Evolutionary conservation across 768 basidiomycete species (phyloP), one percentile per base, ranked within the genome.

Genomic region (Heimioporus sp.): DNA sequence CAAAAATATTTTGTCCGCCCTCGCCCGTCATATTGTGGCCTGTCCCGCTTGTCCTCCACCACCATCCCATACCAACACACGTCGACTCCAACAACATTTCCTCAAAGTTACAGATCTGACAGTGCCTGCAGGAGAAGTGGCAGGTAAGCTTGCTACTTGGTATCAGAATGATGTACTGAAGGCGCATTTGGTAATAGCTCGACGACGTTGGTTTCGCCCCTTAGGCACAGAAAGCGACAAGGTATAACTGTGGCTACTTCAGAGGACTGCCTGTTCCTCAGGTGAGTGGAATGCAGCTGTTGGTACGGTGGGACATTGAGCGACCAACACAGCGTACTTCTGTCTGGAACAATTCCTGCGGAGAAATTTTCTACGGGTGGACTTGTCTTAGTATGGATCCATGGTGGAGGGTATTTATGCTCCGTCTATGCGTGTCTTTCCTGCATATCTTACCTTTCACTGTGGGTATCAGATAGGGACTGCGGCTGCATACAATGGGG

Each of bases 301-400:
- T 28, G 24, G 12, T 35, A 8, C 2, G 16, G 21, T 13, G 7
- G 1, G 24, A 28, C 24, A 4, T 28, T 28, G 24, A 1, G 28
- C 24, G 15, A 4, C 13, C 11, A 38, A 13, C 16, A 10, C 5
- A 61, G 60, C 7, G 60, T 55, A 10, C 55, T 55, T 41, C 24
- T 55, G 0, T 51, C 60, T 0, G 60, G 60, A 38, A 40, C 10
- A 16, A 50, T 55, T 0, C 32, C 48, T 13, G 10, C 21, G 20
- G 31, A 52, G 15, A 43, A 55, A 6, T 10, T 43, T n/a, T 19
- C 43, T 8, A 15, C 30, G 1, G 46, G 47, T 1, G 51, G 50
- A 17, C 54, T 68, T 5, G 72, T 72, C 9, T 41, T 73, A 19
- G 61, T 73, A 12, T 73, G 65, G 63, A 67, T 73, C 45, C 72